Conservation (phyloP, 2,329 filamentous ascomycete genomes). For the Sarocladium oryzae region DNA sequence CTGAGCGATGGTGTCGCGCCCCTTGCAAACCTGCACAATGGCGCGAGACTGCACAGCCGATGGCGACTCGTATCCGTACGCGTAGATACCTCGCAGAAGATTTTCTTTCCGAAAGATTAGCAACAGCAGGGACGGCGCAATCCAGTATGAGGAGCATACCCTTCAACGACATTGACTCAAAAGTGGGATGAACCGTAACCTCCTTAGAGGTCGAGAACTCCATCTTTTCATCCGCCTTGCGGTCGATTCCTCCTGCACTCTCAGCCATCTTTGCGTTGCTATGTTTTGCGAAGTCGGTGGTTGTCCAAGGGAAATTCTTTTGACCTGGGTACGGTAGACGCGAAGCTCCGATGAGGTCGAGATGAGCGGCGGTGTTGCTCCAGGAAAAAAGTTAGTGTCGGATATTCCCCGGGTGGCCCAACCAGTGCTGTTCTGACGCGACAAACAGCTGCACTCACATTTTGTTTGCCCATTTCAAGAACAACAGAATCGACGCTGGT, state of each 20-base stretch:
- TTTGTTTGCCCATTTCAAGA: background rate
- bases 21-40: conserved; percentile 98
- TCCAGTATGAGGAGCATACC: conserved; percentile 32
- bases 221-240: conserved; percentile 91
- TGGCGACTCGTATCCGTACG: conserved; percentile 96
- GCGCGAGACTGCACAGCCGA: conserved; percentile 96
- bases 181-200: conserved; percentile 89
- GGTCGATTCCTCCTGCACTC: conserved; percentile 67
- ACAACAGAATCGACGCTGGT: background rate
- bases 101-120: conserved; percentile 54
- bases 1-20: conserved; percentile 96
- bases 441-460: background rate
- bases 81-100: conserved; percentile 92
- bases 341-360: background rate
- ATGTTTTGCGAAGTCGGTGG: background rate
- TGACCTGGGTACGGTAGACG: background rate
- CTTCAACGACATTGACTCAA: conserved; percentile 95
- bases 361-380: background rate
- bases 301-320: background rate
- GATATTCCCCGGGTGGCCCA: background rate
- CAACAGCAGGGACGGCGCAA: background rate
- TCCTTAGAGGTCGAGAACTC: conserved; percentile 98
- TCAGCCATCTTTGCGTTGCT: conserved; percentile 68
- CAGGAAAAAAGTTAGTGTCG: conserved; percentile 6
- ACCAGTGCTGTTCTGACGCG: background rate